phyloP scores from a whole-genome alignment of 768 basidiomycete genomes.

The Panus rudis region DNA sequence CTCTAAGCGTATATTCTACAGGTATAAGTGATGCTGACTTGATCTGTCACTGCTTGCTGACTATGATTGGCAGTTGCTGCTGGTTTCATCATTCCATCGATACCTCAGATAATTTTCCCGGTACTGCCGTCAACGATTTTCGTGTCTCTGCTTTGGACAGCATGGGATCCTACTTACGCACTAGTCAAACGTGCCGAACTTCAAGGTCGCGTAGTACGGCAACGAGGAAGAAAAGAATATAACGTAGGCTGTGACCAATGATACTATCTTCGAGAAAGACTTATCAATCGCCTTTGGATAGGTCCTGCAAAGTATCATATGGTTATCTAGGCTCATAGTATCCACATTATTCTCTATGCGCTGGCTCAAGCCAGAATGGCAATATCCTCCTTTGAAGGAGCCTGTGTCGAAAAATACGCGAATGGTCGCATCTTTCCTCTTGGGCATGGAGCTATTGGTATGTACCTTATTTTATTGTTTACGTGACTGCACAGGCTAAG shows the following conservation, averaged over 20 bases:
- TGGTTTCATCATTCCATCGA: constrained; percentile 4
- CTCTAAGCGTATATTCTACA: constrained; percentile 9
- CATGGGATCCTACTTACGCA: constrained; percentile 82
- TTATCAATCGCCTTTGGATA: no score
- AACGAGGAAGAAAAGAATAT: constrained; percentile 57
- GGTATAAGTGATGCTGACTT: constrained; percentile 9
- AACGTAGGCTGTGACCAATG: no score
- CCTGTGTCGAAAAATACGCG: constrained; percentile 30
- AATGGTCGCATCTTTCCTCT: constrained; percentile 40
- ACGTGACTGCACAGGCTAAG: background rate
- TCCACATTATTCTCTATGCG: constrained; percentile 37
- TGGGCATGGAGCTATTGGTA: constrained; percentile 52
- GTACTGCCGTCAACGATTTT: no score
- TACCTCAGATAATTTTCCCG: constrained; percentile 4
- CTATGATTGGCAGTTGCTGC: constrained; percentile 6
- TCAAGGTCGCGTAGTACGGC: constrained; percentile 66
- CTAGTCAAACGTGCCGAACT: constrained; percentile 49
- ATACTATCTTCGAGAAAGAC: no score
- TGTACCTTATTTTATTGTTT: constrained; percentile 18
- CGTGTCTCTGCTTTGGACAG: constrained; percentile 76
- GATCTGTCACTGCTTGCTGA: background rate
- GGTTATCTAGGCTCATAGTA: constrained; percentile 50
- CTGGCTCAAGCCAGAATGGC: no score
- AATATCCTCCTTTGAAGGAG: no score
- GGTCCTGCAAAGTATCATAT: constrained; percentile 53